A percentile compares a stretch with the other conserved stretches of the same genome.
Conservation (phyloP, 768 basidiomycete genomes). For the Tephrocybe sp. region DNA sequence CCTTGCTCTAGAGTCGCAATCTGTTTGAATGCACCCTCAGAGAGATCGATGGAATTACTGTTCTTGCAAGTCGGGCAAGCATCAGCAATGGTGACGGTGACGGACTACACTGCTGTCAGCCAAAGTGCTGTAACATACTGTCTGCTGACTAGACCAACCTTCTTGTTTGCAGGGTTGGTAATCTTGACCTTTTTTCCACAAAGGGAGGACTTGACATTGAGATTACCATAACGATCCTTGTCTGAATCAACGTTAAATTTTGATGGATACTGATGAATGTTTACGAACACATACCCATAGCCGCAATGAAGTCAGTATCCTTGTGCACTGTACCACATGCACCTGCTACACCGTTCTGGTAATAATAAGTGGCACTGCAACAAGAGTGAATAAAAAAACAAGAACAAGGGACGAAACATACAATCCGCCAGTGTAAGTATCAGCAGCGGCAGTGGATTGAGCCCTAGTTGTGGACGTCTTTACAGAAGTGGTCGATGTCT, state of each 20-base stretch:
- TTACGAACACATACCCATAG: slow-evolving; percentile 49
- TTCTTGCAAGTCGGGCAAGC: slow-evolving; percentile 78
- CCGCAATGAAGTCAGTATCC: slow-evolving; percentile 60
- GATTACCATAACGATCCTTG: slow-evolving; percentile 47
- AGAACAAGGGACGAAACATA: slow-evolving; percentile 25
- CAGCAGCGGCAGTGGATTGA: slow-evolving; percentile 13
- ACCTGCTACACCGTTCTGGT: slow-evolving; percentile 70
- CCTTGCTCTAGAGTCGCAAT: slow-evolving; percentile 54
- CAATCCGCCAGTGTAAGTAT: slow-evolving; percentile 42
- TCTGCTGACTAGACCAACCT: slow-evolving; percentile 27
- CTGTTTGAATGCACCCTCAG: slow-evolving; percentile 59
- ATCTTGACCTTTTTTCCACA: slow-evolving; percentile 70
- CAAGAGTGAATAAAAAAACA: background rate
- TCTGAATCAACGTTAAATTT: slow-evolving; percentile 34
- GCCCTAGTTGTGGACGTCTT: slow-evolving; percentile 13
- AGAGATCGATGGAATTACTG: slow-evolving; percentile 70
- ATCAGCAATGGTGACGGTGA: slow-evolving; percentile 69
- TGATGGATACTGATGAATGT: background rate
- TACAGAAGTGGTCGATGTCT: slow-evolving; percentile 11
- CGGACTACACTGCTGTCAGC: slow-evolving; percentile 25
- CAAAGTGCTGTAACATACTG: slow-evolving; percentile 1
- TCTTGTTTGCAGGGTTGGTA: slow-evolving; percentile 56
- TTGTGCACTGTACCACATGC: slow-evolving; percentile 67
- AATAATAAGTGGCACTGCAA: slow-evolving; percentile 63
- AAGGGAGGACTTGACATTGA: slow-evolving; percentile 42